Percentiles rank a stretch among this genome's conserved stretches.
Evolutionary conservation across 2,329 filamentous ascomycete species (phyloP).

Genomic region (Spiromastix sp.): DNA sequence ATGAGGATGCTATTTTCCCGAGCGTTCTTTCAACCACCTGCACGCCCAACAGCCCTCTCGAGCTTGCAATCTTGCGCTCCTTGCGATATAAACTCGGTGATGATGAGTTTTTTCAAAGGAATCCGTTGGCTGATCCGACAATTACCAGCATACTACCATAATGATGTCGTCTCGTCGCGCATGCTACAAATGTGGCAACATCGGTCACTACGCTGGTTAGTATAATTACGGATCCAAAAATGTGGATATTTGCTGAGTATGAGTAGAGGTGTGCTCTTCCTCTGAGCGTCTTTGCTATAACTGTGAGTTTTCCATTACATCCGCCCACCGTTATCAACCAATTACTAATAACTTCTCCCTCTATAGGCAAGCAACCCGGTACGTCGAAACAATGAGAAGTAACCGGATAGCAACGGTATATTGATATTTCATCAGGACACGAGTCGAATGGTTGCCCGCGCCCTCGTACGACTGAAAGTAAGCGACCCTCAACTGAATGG

Average conservation of each 20-base stretch:
- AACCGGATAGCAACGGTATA: constrained; percentile 8
- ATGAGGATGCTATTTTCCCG: too few species aligned
- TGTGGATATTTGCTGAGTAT: constrained; percentile 43
- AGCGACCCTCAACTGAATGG: constrained; percentile 20
- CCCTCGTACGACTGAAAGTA: constrained; percentile 87
- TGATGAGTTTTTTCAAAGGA: too few species aligned
- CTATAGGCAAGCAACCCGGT: constrained; percentile 37
- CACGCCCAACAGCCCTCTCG: too few species aligned
- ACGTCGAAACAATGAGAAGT: constrained; percentile 15
- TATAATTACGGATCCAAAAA: constrained; percentile 38
- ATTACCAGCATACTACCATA: too few species aligned
- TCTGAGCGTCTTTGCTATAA: constrained; percentile 99
- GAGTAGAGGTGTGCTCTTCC: constrained; percentile 89
- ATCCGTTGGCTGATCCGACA: too few species aligned
- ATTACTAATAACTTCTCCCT: constrained; percentile 13
- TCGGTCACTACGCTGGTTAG: constrained; percentile 55
- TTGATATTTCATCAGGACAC: constrained; percentile 50
- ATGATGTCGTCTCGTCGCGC: constrained; percentile 80
- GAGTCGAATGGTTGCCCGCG: constrained; percentile 97
- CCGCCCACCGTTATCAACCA: neutral
- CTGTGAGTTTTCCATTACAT: constrained; percentile 51
- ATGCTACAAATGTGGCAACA: constrained; percentile 70
- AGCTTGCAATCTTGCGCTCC: too few species aligned
- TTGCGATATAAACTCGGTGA: too few species aligned
- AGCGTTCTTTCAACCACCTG: too few species aligned